Conservation (phyloP, 345 rosid species). For the Anacardium occidentale region DNA sequence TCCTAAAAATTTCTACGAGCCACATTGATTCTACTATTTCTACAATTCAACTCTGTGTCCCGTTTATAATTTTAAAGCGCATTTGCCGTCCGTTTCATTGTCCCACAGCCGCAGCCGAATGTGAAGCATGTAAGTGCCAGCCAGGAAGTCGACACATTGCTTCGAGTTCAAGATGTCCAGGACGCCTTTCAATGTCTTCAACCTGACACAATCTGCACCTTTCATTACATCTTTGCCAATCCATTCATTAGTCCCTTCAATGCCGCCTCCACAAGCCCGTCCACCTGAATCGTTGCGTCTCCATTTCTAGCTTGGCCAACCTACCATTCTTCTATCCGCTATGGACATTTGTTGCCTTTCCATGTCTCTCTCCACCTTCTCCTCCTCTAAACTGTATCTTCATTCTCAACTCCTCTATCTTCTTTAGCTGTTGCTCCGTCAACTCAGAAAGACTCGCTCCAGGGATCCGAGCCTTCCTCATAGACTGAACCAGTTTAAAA, state of each 20-base stretch:
- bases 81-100: constrained; percentile 8
- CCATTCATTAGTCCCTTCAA: constrained; percentile 39
- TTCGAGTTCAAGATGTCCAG: constrained; percentile 56
- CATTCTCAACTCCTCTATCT: constrained; percentile 52
- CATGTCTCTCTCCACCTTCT: constrained; percentile 73
- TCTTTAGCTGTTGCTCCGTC: constrained; percentile 50
- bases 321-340: constrained; percentile 65
- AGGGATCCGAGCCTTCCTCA: constrained; percentile 27
- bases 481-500: constrained; percentile 48
- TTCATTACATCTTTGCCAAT: constrained; percentile 69
- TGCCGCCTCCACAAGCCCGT: constrained; percentile 45
- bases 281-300: constrained; percentile 22
- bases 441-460: constrained; percentile 28
- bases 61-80: not conserved
- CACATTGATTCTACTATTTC: not conserved
- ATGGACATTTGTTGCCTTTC: constrained; percentile 78
- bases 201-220: constrained; percentile 75
- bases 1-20: not conserved
- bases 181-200: constrained; percentile 74
- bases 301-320: constrained; percentile 24
- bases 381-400: constrained; percentile 63
- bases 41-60: not conserved
- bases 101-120: constrained; percentile 58
- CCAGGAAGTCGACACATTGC: constrained; percentile 67
- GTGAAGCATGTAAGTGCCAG: constrained; percentile 47